phyloP scores from a whole-genome alignment of 108 stramenopile genomes.

The Skeletonema tropicum region DNA sequence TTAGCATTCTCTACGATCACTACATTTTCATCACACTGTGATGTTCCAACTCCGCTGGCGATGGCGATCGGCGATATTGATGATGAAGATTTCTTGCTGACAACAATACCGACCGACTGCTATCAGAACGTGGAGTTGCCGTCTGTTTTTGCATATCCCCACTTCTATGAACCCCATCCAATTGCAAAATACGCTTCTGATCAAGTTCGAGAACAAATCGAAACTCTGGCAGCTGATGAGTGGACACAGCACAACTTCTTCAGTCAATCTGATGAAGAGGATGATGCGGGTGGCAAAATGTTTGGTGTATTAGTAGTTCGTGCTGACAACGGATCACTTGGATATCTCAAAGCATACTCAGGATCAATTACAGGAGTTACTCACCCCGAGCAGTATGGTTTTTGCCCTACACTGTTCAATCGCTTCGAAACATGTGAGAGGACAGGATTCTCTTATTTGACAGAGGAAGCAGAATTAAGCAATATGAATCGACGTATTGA shows the following conservation, averaged over 20 bases:
- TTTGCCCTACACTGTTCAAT: conserved; percentile 19
- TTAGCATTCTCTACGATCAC: background rate
- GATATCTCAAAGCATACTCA: conserved; percentile 34
- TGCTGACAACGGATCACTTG: background rate
- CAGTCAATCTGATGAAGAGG: background rate
- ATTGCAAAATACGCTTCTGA: conserved; percentile 23
- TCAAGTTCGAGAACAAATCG: conserved; percentile 9
- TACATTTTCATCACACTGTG: background rate
- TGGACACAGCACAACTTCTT: background rate
- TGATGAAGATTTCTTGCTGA: background rate
- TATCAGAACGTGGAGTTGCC: background rate
- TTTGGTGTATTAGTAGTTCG: conserved; percentile 35
- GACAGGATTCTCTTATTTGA: background rate
- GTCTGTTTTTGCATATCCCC: conserved; percentile 23
- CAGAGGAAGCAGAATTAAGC: conserved; percentile 23
- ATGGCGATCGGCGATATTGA: background rate
- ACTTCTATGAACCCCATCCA: conserved; percentile 37
- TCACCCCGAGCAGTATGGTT: background rate
- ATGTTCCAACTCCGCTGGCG: background rate
- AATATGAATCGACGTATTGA: conserved; percentile 13
- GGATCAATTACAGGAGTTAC: conserved; percentile 13
- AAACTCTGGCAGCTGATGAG: background rate
- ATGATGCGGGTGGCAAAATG: conserved; percentile 27
- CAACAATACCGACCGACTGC: background rate
- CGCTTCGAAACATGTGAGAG: conserved; percentile 7